These are phyloP conservation scores for Stephania cephalantha DNA, from an alignment of 164 flowering plant genomes.

Conservation along the genomic window DNA sequence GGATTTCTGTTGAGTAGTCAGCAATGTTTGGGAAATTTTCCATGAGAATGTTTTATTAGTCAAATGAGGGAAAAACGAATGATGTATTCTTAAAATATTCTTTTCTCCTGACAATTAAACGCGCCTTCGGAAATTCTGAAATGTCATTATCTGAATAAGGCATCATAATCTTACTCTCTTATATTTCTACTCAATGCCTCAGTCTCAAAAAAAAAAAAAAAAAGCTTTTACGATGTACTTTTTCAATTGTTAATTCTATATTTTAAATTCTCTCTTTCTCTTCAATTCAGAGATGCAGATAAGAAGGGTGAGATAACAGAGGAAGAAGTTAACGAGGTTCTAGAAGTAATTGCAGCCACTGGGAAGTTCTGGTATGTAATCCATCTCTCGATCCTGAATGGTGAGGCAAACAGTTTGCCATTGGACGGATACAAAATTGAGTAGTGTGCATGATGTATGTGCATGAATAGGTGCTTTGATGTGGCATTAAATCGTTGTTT, in stretches of 20 bases:
- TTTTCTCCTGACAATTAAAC: too few species aligned
- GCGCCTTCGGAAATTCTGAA: too few species aligned
- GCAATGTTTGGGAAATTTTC: too few species aligned
- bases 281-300: slow-evolving; percentile 22
- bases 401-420: background rate
- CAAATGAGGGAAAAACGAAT: too few species aligned
- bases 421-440: background rate
- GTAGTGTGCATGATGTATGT: too few species aligned
- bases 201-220: background rate
- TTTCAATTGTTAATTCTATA: background rate
- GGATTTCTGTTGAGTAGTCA: too few species aligned
- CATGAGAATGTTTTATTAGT: too few species aligned
- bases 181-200: too few species aligned
- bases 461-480: too few species aligned
- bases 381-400: slow-evolving; percentile 1
- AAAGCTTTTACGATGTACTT: background rate
- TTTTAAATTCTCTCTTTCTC: background rate
- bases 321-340: slow-evolving; percentile 44
- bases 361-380: slow-evolving; percentile 69
- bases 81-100: too few species aligned
- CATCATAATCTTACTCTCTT: too few species aligned
- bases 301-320: slow-evolving; percentile 30
- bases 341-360: slow-evolving; percentile 65
- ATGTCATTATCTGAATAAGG: too few species aligned
- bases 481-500: background rate